Evolutionary conservation across 192 early-diverging fungal species (phyloP), one percentile per base, ranked within the genome.

Genomic region (Chytriomyces confervae): DNA sequence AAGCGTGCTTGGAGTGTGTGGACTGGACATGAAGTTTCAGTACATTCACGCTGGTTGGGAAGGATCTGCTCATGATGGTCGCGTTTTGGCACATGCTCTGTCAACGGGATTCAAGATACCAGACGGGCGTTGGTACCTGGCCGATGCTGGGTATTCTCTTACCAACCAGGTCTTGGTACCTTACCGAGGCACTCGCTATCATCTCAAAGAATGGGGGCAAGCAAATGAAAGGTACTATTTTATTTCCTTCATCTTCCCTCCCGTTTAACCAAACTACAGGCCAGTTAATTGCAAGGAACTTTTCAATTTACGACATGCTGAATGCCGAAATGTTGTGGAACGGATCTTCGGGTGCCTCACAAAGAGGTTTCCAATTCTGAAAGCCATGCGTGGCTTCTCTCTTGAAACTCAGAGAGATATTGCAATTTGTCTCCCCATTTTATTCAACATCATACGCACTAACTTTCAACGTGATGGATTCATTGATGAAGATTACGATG

Each of bases 181-280:
- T 36, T 77, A 77, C 61, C 68, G 67, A 8, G 76, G 76, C 16
- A 51, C 75, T 8, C 76, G 68, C 9, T 77, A 77, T 7, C 76
- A 77, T 62, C 50, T 77, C 3, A 77, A 72, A 7, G 76, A 77
- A 53, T 77, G 68, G 18, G 66, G 43, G 2, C 43, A 69, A 49
- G 36, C 36, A 36, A 8, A 69, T 2, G 48, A 47, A 46, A 69
- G 10, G 16, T 13, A 2, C 48, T 1, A 27, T 69, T 27, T 11
- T 10, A 18, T 69, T n/a, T 47, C 48, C 9, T 16, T 29, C 8
- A 0, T 47, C 10, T 48, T 69, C 16, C 43, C 36, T 2, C 48
- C 48, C 2, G 0, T 10, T 16, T 27, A 20, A 24, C 27, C n/a
- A 18, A 11, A 47, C 1, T 20, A 13, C 18, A 69, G 66, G 46